Base-by-base conservation (phyloP, 2,329 filamentous ascomycete genomes). In the Hypoxylon sp. region DNA sequence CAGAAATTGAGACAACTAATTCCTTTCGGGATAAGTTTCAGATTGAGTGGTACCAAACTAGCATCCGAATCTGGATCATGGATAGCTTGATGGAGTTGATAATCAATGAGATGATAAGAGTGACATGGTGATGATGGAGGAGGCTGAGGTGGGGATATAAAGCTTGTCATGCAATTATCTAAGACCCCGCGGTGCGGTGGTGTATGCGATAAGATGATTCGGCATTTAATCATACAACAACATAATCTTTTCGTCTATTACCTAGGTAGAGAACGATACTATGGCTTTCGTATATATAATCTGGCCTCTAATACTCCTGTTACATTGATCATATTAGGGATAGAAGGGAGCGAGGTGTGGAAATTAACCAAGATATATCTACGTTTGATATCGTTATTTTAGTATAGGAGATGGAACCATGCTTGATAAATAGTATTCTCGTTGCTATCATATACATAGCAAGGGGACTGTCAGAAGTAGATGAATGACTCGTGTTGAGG, bases 401-500 rank as follows among this genome's bases (percentile, higher is more conserved):
- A 17, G 6, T 17, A 41, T 41, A 38, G 14, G 17, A 19, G 2
- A 19, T 3, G 17, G 17, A 43, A 19, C 19, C 14, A 7, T 43
- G 38, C 17, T 21, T 5, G 38, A 19, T 41, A 3, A 19, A 19
- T 17, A 14, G 13, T 19, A 19, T 3, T 19, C 38, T 11, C 5
- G 34, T 41, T 21, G 7, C 10, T 43, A 21, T 21, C 21, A 21
- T 43, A 43, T 43, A 21, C 19, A 21, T 43, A 21, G n/a, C 11
- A 43, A 43, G 9, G 38, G 10, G 38, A 19, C 17, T 19, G 17
- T 43, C 7, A 21, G 34, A 13, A 23, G 19, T 3, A 25, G 25
- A 23, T 14, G 21, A 13, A 46, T 56, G 28, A 23, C 38, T 46
- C 17, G 46, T 56, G 53, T 56, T 56, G 53, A 56, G 53, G 32